Base-by-base conservation (phyloP, 1,284 basidiomycete genomes). In the Moniliophthora roreri region DNA sequence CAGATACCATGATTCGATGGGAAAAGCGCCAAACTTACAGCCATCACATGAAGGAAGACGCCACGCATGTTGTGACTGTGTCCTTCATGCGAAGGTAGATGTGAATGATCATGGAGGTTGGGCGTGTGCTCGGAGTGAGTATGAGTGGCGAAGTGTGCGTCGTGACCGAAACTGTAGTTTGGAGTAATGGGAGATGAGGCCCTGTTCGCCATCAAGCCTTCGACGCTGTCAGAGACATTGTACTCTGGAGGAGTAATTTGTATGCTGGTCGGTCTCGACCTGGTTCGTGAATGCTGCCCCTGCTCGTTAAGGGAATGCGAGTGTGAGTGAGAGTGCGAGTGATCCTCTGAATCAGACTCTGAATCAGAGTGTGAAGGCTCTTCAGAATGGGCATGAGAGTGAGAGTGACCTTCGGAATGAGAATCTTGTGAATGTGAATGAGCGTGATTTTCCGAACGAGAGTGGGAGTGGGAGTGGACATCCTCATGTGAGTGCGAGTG, bases 31-130 rank as follows among this genome's bases (percentile, higher is more conserved):
- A 41, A 36, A 73, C 87, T 64, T 68, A 93, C 92, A 47, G 89
- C 89, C 89, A 92, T 89, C 46, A 92, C 90, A 66, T 92, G 89
- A 56, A 99, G 73, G 68, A 99, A 99, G 11, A 99, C 95, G n/a
- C 97, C 97, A 45, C 95, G 89, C 97, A 99, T 99, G 68, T 99
- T 99, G 71, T 99, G 94, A 68, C 91, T 94, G 64, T 96, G 93
- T 0, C 89, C 87, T 69, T 89, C 88, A 63, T 91, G 84, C 20
- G 76, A 72, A 51, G 84, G 77, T 18, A 69, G 69, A 62, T 63
- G 57, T 2, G 68, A 60, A 56, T 85, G 82, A 57, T 78, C 76
- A 60, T 86, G 82, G 46, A 78, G 60, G 60, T 82, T 81, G 1
- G 81, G 79, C 23, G 65, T 66, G 58, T 80, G 80, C 21, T 70